Evolutionary conservation across 352 stramenopile genomes (phyloP).

Genomic region (Phytophthora pinifolia): DNA sequence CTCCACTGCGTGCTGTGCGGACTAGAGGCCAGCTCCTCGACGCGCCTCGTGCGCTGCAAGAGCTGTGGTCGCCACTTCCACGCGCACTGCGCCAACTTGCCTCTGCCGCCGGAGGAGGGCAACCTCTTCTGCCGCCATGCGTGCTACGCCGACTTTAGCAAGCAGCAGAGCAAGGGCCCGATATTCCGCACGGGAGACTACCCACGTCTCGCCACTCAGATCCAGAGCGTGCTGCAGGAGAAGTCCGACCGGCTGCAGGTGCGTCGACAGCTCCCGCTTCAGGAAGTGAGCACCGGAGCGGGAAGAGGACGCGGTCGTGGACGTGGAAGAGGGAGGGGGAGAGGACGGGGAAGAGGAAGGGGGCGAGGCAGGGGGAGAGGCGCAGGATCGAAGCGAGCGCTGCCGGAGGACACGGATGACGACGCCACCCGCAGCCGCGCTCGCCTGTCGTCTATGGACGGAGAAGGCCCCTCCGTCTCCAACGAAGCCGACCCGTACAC

Average conservation of each 20-base stretch:
- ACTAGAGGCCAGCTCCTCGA: constrained; percentile 16
- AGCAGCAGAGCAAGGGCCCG: constrained; percentile 21
- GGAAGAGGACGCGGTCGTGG: constrained; percentile 21
- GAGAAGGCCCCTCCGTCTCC: constrained; percentile 5
- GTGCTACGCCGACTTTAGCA: constrained; percentile 59
- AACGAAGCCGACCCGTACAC: constrained; percentile 21
- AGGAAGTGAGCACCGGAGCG: constrained; percentile 5
- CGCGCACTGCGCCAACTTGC: constrained; percentile 61
- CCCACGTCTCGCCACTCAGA: constrained; percentile 42
- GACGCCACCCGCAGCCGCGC: constrained; percentile 14
- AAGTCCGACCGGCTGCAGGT: constrained; percentile 33
- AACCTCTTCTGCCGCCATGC: constrained; percentile 67
- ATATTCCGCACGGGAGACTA: constrained; percentile 40
- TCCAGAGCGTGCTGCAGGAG: constrained; percentile 43
- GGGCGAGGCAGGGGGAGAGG: constrained; percentile 24
- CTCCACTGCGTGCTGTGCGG: constrained; percentile 35
- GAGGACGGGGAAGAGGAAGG: constrained; percentile 27
- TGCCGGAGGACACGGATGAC: constrained; percentile 22
- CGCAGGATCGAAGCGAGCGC: constrained; percentile 24
- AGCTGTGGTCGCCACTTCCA: constrained; percentile 61
- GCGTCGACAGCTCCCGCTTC: constrained; percentile 25
- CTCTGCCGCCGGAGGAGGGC: constrained; percentile 59
- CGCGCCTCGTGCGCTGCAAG: constrained; percentile 55
- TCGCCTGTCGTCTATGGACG: constrained; percentile 21
- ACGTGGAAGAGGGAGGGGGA: constrained; percentile 20